A percentile compares a stretch with the other conserved stretches of the same genome.
Evolutionary conservation across 163 green algal species (phyloP).

Genomic region (Chlorella variabilis): DNA sequence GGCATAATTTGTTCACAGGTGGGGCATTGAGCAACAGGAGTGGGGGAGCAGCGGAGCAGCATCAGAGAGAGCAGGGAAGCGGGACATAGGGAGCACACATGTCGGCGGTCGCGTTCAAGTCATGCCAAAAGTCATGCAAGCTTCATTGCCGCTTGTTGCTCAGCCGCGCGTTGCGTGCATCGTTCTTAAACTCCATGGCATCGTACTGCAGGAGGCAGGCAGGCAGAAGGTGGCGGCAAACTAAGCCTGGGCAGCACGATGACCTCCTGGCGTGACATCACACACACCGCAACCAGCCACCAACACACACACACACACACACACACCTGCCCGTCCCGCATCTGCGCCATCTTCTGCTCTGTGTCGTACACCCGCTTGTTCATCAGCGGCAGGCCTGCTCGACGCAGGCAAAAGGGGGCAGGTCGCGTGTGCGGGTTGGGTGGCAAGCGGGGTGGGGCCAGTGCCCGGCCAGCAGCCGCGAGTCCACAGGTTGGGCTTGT

Average conservation of each 20-base stretch:
- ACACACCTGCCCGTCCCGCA: slow-evolving; percentile 20
- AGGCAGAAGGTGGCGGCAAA: not conserved
- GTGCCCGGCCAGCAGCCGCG: no score
- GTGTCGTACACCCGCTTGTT: slow-evolving; percentile 49
- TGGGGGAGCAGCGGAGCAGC: not conserved
- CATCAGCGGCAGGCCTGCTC: slow-evolving; percentile 46
- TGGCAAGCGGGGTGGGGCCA: not conserved
- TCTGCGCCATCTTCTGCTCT: slow-evolving; percentile 37
- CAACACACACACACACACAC: no score
- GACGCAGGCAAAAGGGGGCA: no score
- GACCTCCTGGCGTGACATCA: no score
- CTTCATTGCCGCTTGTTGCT: slow-evolving; percentile 5
- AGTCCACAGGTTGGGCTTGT: no score
- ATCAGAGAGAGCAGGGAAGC: no score
- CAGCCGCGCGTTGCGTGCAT: slow-evolving; percentile 24
- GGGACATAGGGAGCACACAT: no score
- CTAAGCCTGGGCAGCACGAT: no score
- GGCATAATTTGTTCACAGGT: no score
- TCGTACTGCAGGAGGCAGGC: not conserved
- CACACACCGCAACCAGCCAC: no score
- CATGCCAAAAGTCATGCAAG: no score
- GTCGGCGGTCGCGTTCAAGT: no score
- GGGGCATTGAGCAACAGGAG: not conserved
- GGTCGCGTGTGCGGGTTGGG: not conserved
- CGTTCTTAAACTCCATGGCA: slow-evolving; percentile 21